Percentiles rank a stretch among this genome's conserved stretches.
Conservation (phyloP, 1,284 basidiomycete species). For the Melampsora occidentalis region DNA sequence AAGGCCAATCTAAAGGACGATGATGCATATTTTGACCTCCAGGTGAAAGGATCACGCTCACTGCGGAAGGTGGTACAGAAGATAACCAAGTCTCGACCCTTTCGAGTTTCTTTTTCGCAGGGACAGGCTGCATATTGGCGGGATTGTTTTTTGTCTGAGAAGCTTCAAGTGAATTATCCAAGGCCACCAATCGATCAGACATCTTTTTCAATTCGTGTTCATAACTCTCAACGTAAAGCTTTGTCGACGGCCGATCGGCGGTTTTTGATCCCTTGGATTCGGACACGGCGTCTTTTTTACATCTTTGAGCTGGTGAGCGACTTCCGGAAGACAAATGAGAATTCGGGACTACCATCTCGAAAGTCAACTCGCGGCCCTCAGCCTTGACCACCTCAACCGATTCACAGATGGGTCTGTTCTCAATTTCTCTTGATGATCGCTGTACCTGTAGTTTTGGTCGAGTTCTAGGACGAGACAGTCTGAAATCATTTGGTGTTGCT, state of each 20-base stretch:
- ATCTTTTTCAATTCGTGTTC: slow-evolving; percentile 30
- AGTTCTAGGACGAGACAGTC: slow-evolving; percentile 2
- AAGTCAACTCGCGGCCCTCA: slow-evolving; percentile 16
- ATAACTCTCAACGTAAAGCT: not conserved
- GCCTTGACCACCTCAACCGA: slow-evolving; percentile 26
- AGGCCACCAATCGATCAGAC: slow-evolving; percentile 28
- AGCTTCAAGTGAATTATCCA: slow-evolving; percentile 32
- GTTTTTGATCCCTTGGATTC: too few species aligned
- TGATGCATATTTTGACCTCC: not conserved
- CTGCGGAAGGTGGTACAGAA: slow-evolving; percentile 13
- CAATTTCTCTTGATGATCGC: too few species aligned
- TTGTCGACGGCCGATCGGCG: not conserved
- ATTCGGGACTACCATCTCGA: slow-evolving; percentile 31
- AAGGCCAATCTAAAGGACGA: not conserved
- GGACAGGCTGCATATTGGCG: not conserved
- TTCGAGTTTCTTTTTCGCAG: slow-evolving; percentile 9
- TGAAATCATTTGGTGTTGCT: slow-evolving; percentile 13
- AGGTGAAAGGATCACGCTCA: not conserved
- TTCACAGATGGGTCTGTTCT: not conserved
- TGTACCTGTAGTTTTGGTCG: not conserved
- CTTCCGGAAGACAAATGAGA: not conserved
- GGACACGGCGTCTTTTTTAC: not conserved
- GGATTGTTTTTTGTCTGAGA: not conserved
- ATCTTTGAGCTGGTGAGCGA: not conserved
- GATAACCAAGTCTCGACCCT: slow-evolving; percentile 34